Evolutionary conservation across 176 grass and related monocot genomes (phyloP).

Genomic region (Poa annua): DNA sequence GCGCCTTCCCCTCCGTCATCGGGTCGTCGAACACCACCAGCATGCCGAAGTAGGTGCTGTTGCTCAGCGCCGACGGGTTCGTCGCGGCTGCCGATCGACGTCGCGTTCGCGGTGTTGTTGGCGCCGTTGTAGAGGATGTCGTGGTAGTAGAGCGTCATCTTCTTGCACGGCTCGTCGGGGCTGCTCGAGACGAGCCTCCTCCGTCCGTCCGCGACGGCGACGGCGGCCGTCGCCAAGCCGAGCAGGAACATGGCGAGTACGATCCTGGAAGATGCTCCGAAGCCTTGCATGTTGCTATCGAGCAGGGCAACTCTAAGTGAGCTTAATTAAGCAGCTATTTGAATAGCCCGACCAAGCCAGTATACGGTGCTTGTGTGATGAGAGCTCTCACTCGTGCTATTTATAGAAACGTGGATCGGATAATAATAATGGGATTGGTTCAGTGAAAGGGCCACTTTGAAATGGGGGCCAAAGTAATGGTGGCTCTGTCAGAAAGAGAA

Average conservation of each 20-base stretch:
- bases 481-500: background rate
- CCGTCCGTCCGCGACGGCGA: background rate
- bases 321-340: no score
- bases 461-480: background rate
- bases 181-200: slow-evolving; percentile 11
- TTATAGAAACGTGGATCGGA: background rate
- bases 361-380: background rate
- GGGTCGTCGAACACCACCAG: slow-evolving; percentile 50
- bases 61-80: slow-evolving; percentile 39
- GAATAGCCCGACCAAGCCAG: no score
- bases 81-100: background rate
- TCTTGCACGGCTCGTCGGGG: slow-evolving; percentile 28
- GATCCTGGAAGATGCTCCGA: background rate
- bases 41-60: slow-evolving; percentile 44
- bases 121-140: slow-evolving; percentile 45
- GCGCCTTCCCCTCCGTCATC: slow-evolving; percentile 16
- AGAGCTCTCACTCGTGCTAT: background rate
- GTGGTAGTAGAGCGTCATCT: slow-evolving; percentile 50
- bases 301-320: background rate
- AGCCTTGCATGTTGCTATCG: slow-evolving; percentile 25
- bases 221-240: background rate
- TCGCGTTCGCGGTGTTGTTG: slow-evolving; percentile 44
- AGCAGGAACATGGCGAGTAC: background rate
- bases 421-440: background rate
- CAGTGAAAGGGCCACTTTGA: background rate